A percentile compares a stretch with the other conserved stretches of the same genome.
These are phyloP conservation scores for Coemansia sp. DNA, from an alignment of 192 early-diverging fungal genomes.

Conservation along the genomic window DNA sequence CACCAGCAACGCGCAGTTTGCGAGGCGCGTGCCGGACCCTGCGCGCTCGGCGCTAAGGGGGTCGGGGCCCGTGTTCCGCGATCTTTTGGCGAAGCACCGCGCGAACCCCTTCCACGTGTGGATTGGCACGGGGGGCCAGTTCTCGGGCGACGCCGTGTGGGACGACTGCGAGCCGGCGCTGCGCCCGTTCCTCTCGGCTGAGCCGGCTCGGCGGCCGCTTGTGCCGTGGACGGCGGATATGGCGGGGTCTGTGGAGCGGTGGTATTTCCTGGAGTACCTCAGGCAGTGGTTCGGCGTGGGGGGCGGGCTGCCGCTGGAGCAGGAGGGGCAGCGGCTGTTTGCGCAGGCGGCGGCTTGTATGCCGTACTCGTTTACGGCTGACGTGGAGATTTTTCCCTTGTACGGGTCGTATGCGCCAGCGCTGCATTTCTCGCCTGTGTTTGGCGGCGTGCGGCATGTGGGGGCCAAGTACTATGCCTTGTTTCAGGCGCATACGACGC, in stretches of 20 bases:
- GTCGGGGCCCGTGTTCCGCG: slow-evolving; percentile 47
- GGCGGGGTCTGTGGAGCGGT: slow-evolving; percentile 58
- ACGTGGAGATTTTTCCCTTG: slow-evolving; percentile 81
- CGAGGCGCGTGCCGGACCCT: slow-evolving; percentile 27
- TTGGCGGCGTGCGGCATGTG: slow-evolving; percentile 65
- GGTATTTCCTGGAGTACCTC: slow-evolving; percentile 69
- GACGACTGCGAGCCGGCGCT: slow-evolving; percentile 59
- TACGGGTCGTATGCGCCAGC: slow-evolving; percentile 68
- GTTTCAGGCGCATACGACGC: slow-evolving; percentile 82
- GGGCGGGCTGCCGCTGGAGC: slow-evolving; percentile 11
- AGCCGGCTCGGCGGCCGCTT: slow-evolving; percentile 40
- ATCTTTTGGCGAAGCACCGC: slow-evolving; percentile 61
- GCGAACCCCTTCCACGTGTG: slow-evolving; percentile 68
- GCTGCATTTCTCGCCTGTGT: slow-evolving; percentile 65
- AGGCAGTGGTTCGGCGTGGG: slow-evolving; percentile 53
- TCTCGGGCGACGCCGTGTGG: slow-evolving; percentile 63
- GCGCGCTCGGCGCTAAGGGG: slow-evolving; percentile 32
- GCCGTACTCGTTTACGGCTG: slow-evolving; percentile 76
- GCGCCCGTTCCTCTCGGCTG: slow-evolving; percentile 56
- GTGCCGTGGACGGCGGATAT: slow-evolving; percentile 61
- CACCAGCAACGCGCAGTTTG: slow-evolving; percentile 46
- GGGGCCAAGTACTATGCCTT: slow-evolving; percentile 75
- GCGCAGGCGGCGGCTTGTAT: slow-evolving; percentile 67
- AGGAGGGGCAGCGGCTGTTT: slow-evolving; percentile 52
- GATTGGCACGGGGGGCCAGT: slow-evolving; percentile 72